A percentile compares a stretch with the other conserved stretches of the same genome.
These are phyloP conservation scores for Penicillium waksmanii DNA, from an alignment of 495 filamentous ascomycete species.

Conservation along the genomic window DNA sequence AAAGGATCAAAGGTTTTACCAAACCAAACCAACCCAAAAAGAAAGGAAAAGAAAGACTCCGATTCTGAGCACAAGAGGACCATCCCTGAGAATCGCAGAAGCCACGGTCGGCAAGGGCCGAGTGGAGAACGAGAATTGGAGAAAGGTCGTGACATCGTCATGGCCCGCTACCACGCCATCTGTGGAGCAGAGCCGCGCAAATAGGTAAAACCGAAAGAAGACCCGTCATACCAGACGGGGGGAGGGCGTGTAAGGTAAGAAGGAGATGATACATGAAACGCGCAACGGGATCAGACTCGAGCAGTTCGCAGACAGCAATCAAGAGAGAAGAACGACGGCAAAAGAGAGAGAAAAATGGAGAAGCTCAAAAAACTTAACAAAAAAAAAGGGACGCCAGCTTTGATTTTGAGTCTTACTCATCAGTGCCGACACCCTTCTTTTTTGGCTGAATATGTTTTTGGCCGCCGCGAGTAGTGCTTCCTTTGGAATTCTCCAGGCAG, in stretches of 20 bases:
- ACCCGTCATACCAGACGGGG: background rate
- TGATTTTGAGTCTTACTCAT: conserved; percentile 35
- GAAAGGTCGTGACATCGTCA: conserved; percentile 40
- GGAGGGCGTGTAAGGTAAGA: background rate
- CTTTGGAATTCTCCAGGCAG: conserved; percentile 30
- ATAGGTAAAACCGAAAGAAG: conserved; percentile 1
- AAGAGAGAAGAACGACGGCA: background rate
- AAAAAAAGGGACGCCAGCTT: conserved; percentile 22
- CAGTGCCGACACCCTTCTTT: conserved; percentile 53
- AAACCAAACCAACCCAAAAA: conserved; percentile 2
- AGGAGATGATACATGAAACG: conserved; percentile 26
- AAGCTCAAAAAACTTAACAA: conserved; percentile 16
- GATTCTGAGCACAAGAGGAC: conserved; percentile 16
- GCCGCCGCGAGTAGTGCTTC: conserved; percentile 23
- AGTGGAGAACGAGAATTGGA: conserved; percentile 28
- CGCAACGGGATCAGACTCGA: conserved; percentile 1
- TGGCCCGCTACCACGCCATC: conserved; percentile 1
- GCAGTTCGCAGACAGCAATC: background rate
- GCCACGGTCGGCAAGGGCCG: conserved; percentile 23
- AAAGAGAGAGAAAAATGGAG: conserved; percentile 5
- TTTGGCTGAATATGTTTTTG: conserved; percentile 53
- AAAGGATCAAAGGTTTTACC: background rate
- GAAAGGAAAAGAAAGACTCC: conserved; percentile 1
- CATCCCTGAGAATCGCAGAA: conserved; percentile 32
- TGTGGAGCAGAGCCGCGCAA: background rate